Conservation (phyloP, 805 yeast genomes). For the Pichia exigua region DNA sequence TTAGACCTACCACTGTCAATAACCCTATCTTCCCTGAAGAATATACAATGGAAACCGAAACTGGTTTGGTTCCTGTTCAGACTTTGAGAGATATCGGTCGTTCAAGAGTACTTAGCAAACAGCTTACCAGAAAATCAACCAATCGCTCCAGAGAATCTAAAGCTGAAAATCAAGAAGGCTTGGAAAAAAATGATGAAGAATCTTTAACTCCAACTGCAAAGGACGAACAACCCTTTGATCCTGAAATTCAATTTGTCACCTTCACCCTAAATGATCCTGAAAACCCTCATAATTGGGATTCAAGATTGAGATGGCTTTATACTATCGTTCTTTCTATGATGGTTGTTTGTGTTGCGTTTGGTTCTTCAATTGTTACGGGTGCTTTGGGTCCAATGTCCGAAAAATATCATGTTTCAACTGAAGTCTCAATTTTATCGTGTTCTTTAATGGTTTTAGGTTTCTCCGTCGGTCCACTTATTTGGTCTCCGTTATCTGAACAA, state of each 20-base stretch:
- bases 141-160: constrained; percentile 21
- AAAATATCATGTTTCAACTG: constrained; percentile 60
- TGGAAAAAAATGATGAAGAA: constrained; percentile 20
- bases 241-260: constrained; percentile 78
- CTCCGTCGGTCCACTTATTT: constrained; percentile 75
- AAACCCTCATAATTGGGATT: constrained; percentile 84
- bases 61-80: constrained; percentile 79
- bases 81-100: constrained; percentile 67
- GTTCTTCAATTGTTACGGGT: constrained; percentile 86
- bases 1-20: constrained; percentile 44
- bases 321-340: constrained; percentile 61
- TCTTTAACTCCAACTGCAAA: not conserved
- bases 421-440: constrained; percentile 73
- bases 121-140: constrained; percentile 16
- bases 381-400: constrained; percentile 64
- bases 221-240: constrained; percentile 33
- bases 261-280: constrained; percentile 73
- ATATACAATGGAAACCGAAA: constrained; percentile 77
- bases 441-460: constrained; percentile 88
- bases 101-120: constrained; percentile 17
- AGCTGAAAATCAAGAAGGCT: constrained; percentile 12
- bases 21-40: constrained; percentile 88
- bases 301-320: constrained; percentile 48
- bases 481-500: constrained; percentile 86
- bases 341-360: constrained; percentile 88